Percentiles rank a stretch among this genome's conserved stretches.
Evolutionary conservation across 768 basidiomycete genomes (phyloP).

Genomic region (Pulveroboletus sp.): DNA sequence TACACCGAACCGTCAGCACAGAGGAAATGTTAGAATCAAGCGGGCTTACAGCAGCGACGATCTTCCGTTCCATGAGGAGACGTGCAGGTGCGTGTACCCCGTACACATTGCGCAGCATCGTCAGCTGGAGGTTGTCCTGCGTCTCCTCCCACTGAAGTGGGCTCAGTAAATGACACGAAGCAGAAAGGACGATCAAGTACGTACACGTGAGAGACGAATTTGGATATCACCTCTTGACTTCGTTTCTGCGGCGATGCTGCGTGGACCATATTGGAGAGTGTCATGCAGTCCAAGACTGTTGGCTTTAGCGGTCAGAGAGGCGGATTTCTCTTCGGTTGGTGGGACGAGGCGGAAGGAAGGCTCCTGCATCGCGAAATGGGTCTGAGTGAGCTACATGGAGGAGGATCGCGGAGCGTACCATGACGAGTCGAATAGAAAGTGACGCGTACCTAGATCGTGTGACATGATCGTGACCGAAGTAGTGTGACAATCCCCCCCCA

Average conservation of each 20-base stretch:
- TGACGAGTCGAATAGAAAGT: constrained; percentile 6
- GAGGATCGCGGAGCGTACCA: constrained; percentile 16
- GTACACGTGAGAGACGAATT: constrained; percentile 72
- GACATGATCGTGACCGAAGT: constrained; percentile 24
- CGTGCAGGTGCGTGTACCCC: constrained; percentile 90
- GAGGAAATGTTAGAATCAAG: neutral
- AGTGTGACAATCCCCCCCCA: constrained; percentile 28
- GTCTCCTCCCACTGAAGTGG: constrained; percentile 83
- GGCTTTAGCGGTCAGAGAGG: constrained; percentile 62
- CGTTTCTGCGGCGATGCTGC: constrained; percentile 73
- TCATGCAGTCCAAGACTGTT: constrained; percentile 85
- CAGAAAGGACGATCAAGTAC: constrained; percentile 18
- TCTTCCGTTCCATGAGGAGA: constrained; percentile 89
- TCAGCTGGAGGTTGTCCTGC: constrained; percentile 83
- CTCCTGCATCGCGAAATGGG: constrained; percentile 27
- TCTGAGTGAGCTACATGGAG: neutral
- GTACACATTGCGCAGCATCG: constrained; percentile 75
- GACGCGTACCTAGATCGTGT: constrained; percentile 24
- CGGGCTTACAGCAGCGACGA: constrained; percentile 61
- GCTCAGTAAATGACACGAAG: neutral
- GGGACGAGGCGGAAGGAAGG: constrained; percentile 66
- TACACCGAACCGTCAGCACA: neutral
- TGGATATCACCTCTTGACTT: constrained; percentile 59
- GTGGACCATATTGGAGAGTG: constrained; percentile 78
- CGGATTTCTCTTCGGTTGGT: constrained; percentile 47